Evolutionary conservation across 495 filamentous ascomycete species (phyloP).

Genomic region (Lasiosphaeriaceae sp.): DNA sequence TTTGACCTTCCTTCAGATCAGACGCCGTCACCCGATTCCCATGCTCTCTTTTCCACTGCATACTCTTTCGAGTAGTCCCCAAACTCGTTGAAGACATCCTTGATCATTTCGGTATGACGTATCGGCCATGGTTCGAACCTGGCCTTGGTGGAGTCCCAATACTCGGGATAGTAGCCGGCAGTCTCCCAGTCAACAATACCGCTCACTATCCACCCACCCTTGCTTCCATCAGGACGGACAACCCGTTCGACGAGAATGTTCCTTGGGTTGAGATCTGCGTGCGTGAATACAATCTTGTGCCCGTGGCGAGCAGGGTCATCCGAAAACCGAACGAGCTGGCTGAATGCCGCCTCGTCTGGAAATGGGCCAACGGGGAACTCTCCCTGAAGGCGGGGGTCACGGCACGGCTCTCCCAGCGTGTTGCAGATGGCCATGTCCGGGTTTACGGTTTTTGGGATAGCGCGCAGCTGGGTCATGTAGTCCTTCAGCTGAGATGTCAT

Average conservation of each 20-base stretch:
- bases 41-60: conserved; percentile 23
- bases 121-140: conserved; percentile 25
- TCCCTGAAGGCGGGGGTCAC: conserved; percentile 22
- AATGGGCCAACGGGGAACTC: conserved; percentile 28
- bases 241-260: conserved; percentile 39
- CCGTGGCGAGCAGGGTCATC: conserved; percentile 26
- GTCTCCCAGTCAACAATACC: conserved; percentile 45
- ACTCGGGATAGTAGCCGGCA: conserved; percentile 49
- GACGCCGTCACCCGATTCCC: conserved; percentile 14
- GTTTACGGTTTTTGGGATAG: conserved; percentile 17
- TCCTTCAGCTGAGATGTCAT: conserved; percentile 23
- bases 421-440: conserved; percentile 21
- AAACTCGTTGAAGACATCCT: conserved; percentile 21
- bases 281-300: conserved; percentile 41
- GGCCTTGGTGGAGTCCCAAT: conserved; percentile 45
- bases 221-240: conserved; percentile 11
- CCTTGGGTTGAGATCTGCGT: conserved; percentile 44
- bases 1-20: no score
- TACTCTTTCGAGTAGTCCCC: conserved; percentile 26
- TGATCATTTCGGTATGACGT: conserved; percentile 21
- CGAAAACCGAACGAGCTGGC: conserved; percentile 21
- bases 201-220: conserved; percentile 24
- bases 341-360: conserved; percentile 30
- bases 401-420: conserved; percentile 21
- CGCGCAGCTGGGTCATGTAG: conserved; percentile 25